Percentiles rank a stretch among this genome's conserved stretches.
Conservation (phyloP, 2,329 filamentous ascomycete genomes). For the Pleomassaria siparia region DNA sequence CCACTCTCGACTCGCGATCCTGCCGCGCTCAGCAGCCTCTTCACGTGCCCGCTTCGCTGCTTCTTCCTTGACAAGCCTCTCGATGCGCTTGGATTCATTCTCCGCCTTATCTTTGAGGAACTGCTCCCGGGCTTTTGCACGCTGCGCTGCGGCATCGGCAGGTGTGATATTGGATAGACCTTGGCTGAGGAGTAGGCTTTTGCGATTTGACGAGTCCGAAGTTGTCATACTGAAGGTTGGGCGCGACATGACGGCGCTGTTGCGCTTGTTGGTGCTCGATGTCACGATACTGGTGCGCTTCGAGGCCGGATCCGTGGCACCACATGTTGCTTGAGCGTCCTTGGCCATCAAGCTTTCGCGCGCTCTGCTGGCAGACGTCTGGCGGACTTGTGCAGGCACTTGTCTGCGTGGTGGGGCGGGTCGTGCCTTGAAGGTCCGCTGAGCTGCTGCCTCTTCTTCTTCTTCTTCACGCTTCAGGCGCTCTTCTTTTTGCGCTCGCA, state of each 20-base stretch:
- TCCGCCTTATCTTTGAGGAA: constrained; percentile 49
- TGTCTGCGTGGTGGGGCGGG: constrained; percentile 44
- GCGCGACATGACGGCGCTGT: constrained; percentile 22
- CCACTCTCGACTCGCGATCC: constrained; percentile 51
- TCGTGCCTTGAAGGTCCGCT: constrained; percentile 50
- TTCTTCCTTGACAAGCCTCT: constrained; percentile 51
- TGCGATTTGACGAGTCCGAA: constrained; percentile 23
- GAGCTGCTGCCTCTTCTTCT: constrained; percentile 39
- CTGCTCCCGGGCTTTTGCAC: constrained; percentile 48
- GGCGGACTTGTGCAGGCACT: constrained; percentile 41
- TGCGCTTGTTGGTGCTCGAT: constrained; percentile 17
- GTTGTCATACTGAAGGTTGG: constrained; percentile 15
- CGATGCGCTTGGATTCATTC: constrained; percentile 44
- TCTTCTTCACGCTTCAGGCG: constrained; percentile 32
- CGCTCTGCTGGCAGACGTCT: constrained; percentile 50
- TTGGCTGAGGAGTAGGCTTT: constrained; percentile 24
- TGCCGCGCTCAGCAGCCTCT: constrained; percentile 49
- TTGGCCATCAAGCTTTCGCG: constrained; percentile 42
- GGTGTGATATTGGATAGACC: constrained; percentile 26
- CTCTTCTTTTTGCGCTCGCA: constrained; percentile 38
- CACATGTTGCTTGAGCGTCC: constrained; percentile 11
- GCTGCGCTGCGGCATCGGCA: constrained; percentile 33
- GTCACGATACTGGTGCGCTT: constrained; percentile 4
- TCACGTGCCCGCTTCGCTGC: constrained; percentile 50
- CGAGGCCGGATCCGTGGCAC: constrained; percentile 16